These are phyloP conservation scores for Cinnamomum chago DNA, from an alignment of 164 flowering plant species.

Conservation along the genomic window DNA sequence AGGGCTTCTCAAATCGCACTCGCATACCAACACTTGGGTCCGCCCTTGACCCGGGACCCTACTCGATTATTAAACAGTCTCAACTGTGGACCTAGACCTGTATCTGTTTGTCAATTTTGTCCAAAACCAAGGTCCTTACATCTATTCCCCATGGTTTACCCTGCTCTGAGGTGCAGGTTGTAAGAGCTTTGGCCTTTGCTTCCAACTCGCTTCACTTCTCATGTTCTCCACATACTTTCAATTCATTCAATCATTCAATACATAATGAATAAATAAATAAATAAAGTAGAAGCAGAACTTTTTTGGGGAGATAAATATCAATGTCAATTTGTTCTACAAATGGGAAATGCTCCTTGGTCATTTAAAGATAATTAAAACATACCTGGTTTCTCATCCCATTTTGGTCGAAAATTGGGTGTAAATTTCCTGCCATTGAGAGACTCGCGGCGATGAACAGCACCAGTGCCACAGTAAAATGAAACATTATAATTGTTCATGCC, in stretches of 20 bases:
- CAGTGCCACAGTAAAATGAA: conserved; percentile 28
- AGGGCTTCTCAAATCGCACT: no score
- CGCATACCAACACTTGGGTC: no score
- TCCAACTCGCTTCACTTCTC: conserved; percentile 18
- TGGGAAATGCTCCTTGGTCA: background rate
- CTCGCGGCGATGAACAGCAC: conserved; percentile 28
- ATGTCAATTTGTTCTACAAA: background rate
- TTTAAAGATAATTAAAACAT: background rate
- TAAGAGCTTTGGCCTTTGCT: conserved; percentile 16
- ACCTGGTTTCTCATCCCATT: conserved; percentile 6
- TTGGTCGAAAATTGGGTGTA: conserved; percentile 15
- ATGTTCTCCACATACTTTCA: conserved; percentile 11
- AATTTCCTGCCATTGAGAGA: conserved; percentile 26
- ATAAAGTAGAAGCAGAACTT: no score
- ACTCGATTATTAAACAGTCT: no score
- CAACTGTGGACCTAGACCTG: no score
- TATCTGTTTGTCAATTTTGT: no score
- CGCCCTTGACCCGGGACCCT: no score
- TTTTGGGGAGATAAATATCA: background rate
- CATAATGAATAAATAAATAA: no score
- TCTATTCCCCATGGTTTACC: conserved; percentile 25
- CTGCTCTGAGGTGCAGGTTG: conserved; percentile 16
- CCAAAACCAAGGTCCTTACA: conserved; percentile 5
- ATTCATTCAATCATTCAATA: background rate
- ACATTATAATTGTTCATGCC: conserved; percentile 27